A percentile compares a stretch with the other conserved stretches of the same genome.
These are phyloP conservation scores for Medicago arabica DNA, from an alignment of 306 rosid genomes.

Conservation along the genomic window DNA sequence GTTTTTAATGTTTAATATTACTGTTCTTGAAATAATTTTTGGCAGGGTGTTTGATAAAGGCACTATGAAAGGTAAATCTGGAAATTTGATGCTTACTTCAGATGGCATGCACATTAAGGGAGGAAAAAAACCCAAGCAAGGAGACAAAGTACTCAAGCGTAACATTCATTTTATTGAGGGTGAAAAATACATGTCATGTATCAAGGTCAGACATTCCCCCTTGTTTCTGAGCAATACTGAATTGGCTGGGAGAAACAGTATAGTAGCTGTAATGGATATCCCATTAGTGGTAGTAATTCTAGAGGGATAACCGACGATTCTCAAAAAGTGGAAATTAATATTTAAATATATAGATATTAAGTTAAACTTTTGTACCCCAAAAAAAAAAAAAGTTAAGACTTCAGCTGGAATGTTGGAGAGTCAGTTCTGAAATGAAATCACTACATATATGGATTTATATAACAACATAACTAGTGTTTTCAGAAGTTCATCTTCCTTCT, in stretches of 20 bases:
- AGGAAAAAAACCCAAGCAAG: constrained; percentile 55
- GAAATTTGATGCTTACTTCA: constrained; percentile 53
- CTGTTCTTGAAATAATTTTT: constrained; percentile 42
- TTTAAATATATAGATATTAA: background rate
- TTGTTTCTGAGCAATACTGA: constrained; percentile 13
- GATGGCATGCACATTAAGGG: constrained; percentile 53
- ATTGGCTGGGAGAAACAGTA: constrained; percentile 20
- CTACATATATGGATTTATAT: constrained; percentile 19
- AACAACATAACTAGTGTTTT: background rate
- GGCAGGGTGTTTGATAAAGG: constrained; percentile 65
- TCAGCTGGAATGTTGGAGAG: constrained; percentile 3
- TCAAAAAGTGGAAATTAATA: constrained; percentile 4
- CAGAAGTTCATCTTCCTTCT: constrained; percentile 17
- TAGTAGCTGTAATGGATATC: constrained; percentile 29
- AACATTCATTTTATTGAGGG: constrained; percentile 63
- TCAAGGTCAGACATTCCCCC: constrained; percentile 71
- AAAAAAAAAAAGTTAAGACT: background rate
- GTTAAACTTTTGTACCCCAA: background rate
- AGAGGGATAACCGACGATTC: constrained; percentile 3
- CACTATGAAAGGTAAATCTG: constrained; percentile 52
- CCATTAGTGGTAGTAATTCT: constrained; percentile 32
- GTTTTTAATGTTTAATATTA: constrained; percentile 10
- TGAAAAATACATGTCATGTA: constrained; percentile 89
- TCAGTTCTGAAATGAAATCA: background rate
- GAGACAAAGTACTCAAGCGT: constrained; percentile 60